A percentile compares a stretch with the other conserved stretches of the same genome.
Conservation (phyloP, 2,329 filamentous ascomycete species). For the Penicillium freii region DNA sequence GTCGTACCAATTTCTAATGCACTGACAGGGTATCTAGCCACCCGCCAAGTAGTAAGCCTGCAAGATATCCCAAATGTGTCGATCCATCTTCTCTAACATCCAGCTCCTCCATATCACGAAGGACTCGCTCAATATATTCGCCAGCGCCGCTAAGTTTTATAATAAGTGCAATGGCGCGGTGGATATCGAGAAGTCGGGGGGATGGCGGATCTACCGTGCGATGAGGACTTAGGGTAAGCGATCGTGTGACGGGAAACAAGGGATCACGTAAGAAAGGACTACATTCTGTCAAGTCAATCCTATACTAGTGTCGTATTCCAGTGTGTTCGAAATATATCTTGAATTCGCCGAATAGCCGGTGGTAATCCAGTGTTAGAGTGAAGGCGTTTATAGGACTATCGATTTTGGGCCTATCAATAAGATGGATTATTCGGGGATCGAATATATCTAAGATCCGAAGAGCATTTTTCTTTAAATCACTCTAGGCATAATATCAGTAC, state of each 20-base stretch:
- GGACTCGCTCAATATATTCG: constrained; percentile 23
- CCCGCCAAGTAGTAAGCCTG: constrained; percentile 4
- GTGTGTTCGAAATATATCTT: constrained; percentile 1
- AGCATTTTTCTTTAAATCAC: neutral
- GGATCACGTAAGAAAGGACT: constrained; percentile 18
- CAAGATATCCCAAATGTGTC: constrained; percentile 4
- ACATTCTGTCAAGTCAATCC: constrained; percentile 19
- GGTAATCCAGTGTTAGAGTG: neutral
- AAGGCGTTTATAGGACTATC: neutral
- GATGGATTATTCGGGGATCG: neutral
- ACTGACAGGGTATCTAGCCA: constrained; percentile 7
- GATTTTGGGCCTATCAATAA: neutral
- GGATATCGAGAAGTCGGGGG: constrained; percentile 26
- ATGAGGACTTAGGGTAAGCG: constrained; percentile 25
- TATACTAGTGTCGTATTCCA: constrained; percentile 17
- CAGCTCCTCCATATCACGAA: constrained; percentile 26
- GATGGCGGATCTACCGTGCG: constrained; percentile 36
- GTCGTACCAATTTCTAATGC: neutral
- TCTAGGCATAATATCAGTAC: too few species aligned
- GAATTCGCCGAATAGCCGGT: neutral
- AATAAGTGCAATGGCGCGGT: constrained; percentile 30
- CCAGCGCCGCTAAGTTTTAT: constrained; percentile 25
- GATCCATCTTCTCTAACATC: neutral
- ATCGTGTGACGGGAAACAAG: constrained; percentile 23
- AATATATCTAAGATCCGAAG: neutral